A percentile compares a stretch with the other conserved stretches of the same genome.
These are phyloP conservation scores for Pseudotsuga menziesii DNA, from an alignment of 75 land plant genomes.

Conservation along the genomic window DNA sequence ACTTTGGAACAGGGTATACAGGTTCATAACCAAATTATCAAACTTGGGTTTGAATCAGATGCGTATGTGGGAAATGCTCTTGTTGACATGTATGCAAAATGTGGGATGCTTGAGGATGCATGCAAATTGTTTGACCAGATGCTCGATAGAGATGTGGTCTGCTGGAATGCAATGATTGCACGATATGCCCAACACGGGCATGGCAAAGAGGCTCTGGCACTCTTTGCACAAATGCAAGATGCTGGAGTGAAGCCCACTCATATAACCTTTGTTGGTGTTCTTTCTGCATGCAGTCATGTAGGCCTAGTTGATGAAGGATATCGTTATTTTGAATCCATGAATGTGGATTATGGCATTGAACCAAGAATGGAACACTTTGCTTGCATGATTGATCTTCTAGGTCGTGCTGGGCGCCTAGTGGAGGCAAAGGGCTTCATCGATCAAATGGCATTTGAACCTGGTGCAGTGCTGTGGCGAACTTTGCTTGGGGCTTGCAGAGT, in stretches of 20 bases:
- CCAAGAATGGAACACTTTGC: slow-evolving; percentile 1
- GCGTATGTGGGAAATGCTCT: slow-evolving; percentile 46
- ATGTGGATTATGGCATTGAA: neutral
- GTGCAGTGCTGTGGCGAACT: neutral
- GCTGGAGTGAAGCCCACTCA: neutral
- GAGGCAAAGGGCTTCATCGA: neutral
- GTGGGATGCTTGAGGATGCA: slow-evolving; percentile 52
- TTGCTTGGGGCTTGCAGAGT: slow-evolving; percentile 4
- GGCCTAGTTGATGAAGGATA: neutral
- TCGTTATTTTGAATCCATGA: slow-evolving; percentile 1
- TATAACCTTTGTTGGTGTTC: neutral
- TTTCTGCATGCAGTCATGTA: neutral
- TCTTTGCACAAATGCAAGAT: neutral
- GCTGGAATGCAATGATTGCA: slow-evolving; percentile 61
- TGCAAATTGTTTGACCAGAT: slow-evolving; percentile 25
- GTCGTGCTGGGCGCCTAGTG: neutral
- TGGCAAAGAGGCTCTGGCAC: neutral
- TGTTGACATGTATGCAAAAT: slow-evolving; percentile 69
- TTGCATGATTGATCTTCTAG: neutral
- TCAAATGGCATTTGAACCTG: neutral
- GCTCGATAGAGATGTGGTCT: slow-evolving; percentile 31
- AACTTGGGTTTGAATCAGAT: slow-evolving; percentile 38
- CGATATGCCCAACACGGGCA: slow-evolving; percentile 34
- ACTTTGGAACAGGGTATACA: slow-evolving; percentile 46
- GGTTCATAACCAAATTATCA: slow-evolving; percentile 40